Evolutionary conservation across 1,284 basidiomycete species (phyloP), one percentile per base, ranked within the genome.

Genomic region (Prillingera fragicola): DNA sequence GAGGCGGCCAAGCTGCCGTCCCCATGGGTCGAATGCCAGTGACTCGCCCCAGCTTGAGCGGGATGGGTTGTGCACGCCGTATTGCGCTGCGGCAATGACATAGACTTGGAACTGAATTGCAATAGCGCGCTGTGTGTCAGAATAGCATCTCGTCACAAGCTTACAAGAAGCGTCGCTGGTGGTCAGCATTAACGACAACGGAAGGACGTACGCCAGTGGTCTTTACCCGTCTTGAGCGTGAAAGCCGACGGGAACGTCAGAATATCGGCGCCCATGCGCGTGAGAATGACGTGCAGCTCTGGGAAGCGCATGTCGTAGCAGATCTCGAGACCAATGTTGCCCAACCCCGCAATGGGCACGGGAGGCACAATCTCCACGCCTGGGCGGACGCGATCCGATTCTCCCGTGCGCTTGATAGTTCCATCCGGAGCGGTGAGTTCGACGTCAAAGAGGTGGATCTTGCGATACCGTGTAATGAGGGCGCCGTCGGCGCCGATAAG

Each of bases 241-340:
- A 77, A 78, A 0, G 76, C 77, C 0, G 69, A 71, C 0, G 77
- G 76, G 50, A 75, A 75, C 0, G 73, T 68, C 13, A 78, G 49
- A n/a, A 76, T 49, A 5, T 76, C 59, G 0, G 75, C 75, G 1
- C 75, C 75, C 24, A 63, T 56, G 12, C 70, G 45, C 0, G 73
- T 63, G 8, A 77, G 55, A 3, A 69, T 59, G 5, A 74, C 56
- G 1, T 72, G 67, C 1, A 70, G 63, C 52, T 77, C 75, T 1
- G 76, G 75, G 44, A 76, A 77, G 1, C 76, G 64, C 17, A 77
- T 55, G 51, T 78, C 77, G 59, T 76, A 78, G 63, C 76, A 78
- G 6, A 76, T 77, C 46, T 75, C 60, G n/a, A 77, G 52, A 8
- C 74, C 70, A 27, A 73, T 54, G 12, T 66, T 69, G 12, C 76